A percentile compares a stretch with the other conserved stretches of the same genome.
phyloP scores from a whole-genome alignment of 345 rosid genomes.

The Litchi chinensis region DNA sequence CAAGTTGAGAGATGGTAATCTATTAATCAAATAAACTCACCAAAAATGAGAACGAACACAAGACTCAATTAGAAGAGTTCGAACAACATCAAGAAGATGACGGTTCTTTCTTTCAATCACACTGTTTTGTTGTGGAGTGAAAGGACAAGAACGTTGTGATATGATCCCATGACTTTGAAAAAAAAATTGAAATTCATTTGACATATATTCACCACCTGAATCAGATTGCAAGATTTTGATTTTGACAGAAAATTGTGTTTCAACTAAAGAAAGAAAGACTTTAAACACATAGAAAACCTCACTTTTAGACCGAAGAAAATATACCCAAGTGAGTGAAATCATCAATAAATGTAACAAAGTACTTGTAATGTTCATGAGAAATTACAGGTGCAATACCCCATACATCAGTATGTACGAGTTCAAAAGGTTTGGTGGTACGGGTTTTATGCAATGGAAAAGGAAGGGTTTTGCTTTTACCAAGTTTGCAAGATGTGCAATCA shows the following conservation, averaged over 20 bases:
- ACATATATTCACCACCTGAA: slow-evolving; percentile 14
- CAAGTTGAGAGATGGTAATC: neutral
- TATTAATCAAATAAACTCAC: slow-evolving; percentile 18
- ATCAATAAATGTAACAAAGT: slow-evolving; percentile 22
- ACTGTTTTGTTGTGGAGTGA: slow-evolving; percentile 20
- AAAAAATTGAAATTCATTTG: neutral
- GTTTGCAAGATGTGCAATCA: neutral
- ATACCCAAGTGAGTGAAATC: slow-evolving; percentile 14
- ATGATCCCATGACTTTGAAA: neutral
- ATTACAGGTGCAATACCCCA: too few species aligned
- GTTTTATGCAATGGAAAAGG: slow-evolving; percentile 1
- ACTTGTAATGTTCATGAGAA: neutral
- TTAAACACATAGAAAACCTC: neutral
- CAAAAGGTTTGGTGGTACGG: neutral
- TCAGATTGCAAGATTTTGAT: neutral
- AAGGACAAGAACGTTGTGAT: slow-evolving; percentile 11
- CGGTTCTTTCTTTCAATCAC: neutral
- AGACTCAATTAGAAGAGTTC: neutral
- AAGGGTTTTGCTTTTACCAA: slow-evolving; percentile 12
- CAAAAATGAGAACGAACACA: neutral
- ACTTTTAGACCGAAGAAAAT: slow-evolving; percentile 9
- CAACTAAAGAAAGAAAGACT: neutral
- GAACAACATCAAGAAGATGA: too few species aligned
- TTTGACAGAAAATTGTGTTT: neutral
- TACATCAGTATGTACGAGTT: neutral